Evolutionary conservation across 1,139 yeast species (phyloP), one percentile per base, ranked within the genome.

Genomic region (Waltiozyma solani): DNA sequence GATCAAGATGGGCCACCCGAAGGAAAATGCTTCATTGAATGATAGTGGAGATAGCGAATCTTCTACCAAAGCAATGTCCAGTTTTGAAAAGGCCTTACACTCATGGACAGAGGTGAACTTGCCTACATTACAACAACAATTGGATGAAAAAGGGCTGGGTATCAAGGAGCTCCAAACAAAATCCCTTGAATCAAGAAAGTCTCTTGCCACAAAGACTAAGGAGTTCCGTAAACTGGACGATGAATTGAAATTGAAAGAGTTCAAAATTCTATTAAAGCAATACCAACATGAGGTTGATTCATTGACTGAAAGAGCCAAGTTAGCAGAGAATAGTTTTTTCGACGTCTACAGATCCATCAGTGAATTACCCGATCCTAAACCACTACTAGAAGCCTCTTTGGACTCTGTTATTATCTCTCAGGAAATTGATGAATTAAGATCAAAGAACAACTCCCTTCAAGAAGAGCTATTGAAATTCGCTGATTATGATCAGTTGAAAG

Each of bases 291-390:
- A 87, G 56, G 83, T 91, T 51, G 98, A 91, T 56, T 65, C 69
- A 34, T 66, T 91, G 47, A 85, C 96, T 4, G 76, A 74, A 49
- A 76, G 91, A 49, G 77, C 85, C 45, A 86, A 87, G 54, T 67
- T 61, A 37, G 77, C 84, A 2, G 97, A 91, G 54, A 67, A 69
- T 29, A 69, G 77, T 36, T 81, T 91, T 53, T 74, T 87, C 58
- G 78, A 78, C 19, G 66, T 85, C 22, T 89, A 89, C 62, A 67
- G 87, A 42, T 64, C 75, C 21, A 63, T 91, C 13, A 85, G 87
- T 2, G 96, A 89, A 54, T 91, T 95, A 0, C 96, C 97, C 0
- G 96, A 91, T 60, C 97, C 97, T 4, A 73, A 71, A 44, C 95
- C 96, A 3, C 60, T 89, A 35, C 63, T 89, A 41, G 86, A 83